A percentile compares a stretch with the other conserved stretches of the same genome.
Conservation (phyloP, 768 basidiomycete species). For the Gymnopilus dilepis region DNA sequence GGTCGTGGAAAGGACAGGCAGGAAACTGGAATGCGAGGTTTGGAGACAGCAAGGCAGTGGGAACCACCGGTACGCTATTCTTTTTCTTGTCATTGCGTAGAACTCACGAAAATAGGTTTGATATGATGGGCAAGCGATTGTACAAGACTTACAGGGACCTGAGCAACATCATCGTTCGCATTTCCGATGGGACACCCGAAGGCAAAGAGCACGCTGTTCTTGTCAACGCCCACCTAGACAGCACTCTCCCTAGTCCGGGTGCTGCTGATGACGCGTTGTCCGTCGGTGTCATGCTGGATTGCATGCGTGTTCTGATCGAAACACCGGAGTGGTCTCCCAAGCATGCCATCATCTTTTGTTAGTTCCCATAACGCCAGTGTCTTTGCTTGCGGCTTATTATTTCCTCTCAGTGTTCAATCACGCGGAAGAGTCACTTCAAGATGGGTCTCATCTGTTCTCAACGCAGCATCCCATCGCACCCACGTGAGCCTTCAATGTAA, state of each 20-base stretch:
- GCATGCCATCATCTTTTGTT: constrained; percentile 83
- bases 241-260: constrained; percentile 87
- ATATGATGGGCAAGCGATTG: constrained; percentile 85
- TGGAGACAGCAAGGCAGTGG: constrained; percentile 92
- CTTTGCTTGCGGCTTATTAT: neutral
- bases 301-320: constrained; percentile 74
- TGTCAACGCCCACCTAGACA: constrained; percentile 89
- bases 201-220: constrained; percentile 85
- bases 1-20: constrained; percentile 45
- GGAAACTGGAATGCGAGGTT: constrained; percentile 87
- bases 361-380: constrained; percentile 35
- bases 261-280: constrained; percentile 89
- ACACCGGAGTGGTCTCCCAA: constrained; percentile 75
- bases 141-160: constrained; percentile 89
- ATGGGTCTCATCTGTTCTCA: constrained; percentile 91
- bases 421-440: constrained; percentile 94
- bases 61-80: constrained; percentile 73
- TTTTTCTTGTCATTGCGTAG: neutral
- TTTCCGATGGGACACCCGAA: constrained; percentile 75
- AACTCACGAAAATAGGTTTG: constrained; percentile 61
- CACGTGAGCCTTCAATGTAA: constrained; percentile 57
- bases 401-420: constrained; percentile 81
- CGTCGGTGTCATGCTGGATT: constrained; percentile 92
- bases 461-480: constrained; percentile 81
- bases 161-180: constrained; percentile 87